Percentiles rank a stretch among this genome's conserved stretches.
Conservation (phyloP, 78 protist species). For the Dictyostelium citrinum region DNA sequence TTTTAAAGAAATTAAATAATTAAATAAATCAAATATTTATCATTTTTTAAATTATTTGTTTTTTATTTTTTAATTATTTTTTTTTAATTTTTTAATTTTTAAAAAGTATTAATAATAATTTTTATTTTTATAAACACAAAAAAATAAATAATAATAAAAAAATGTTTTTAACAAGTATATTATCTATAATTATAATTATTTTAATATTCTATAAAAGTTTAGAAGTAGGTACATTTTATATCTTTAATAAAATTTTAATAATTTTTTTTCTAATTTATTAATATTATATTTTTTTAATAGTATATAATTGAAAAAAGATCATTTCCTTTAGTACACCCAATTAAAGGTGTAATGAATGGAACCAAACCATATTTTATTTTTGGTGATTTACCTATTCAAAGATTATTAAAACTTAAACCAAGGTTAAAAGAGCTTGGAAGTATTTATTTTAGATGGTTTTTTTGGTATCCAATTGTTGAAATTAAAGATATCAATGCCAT, state of each 20-base stretch:
- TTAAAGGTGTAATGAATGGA: slow-evolving; percentile 68
- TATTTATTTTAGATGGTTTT: slow-evolving; percentile 41
- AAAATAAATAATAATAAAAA: not conserved
- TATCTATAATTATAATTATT: not conserved
- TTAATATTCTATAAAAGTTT: not conserved
- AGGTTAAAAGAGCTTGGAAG: not conserved
- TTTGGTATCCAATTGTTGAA: slow-evolving; percentile 35
- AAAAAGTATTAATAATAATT: not conserved
- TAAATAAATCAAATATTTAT: not conserved
- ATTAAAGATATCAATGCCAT: slow-evolving; percentile 7
- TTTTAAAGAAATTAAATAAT: too few species aligned
- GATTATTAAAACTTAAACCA: not conserved
- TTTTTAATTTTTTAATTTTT: not conserved
- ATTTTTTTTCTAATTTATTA: too few species aligned
- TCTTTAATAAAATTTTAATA: too few species aligned
- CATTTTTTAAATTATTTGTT: not conserved
- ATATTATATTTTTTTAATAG: not conserved
- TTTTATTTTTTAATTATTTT: not conserved
- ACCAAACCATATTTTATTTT: slow-evolving; percentile 7
- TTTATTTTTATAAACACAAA: not conserved
- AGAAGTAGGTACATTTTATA: not conserved
- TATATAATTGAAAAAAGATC: not conserved
- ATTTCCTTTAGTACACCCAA: slow-evolving; percentile 8
- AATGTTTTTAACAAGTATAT: not conserved
- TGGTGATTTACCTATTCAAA: slow-evolving; percentile 16